Percentiles rank a stretch among this genome's conserved stretches.
Evolutionary conservation across 169 alveolate genomes (phyloP).

Genomic region (Plasmodium billcollinsi): DNA sequence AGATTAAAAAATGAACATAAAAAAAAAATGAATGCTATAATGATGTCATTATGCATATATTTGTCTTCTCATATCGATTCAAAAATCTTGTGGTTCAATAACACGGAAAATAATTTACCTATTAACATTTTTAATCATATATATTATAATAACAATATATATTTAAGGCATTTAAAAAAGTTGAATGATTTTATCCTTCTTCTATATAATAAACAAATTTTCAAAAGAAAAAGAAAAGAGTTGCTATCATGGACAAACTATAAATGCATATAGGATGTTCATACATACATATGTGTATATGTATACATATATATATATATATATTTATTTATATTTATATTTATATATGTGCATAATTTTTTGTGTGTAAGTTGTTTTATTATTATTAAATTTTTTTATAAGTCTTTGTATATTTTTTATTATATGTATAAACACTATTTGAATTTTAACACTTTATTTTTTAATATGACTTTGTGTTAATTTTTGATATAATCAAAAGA

Average conservation of each 20-base stretch:
- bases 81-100: not conserved
- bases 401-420: too few species aligned
- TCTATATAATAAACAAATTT: conserved; percentile 41
- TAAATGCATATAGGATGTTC: conserved; percentile 12
- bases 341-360: not conserved
- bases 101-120: not conserved
- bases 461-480: too few species aligned
- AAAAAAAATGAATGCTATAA: conserved; percentile 55
- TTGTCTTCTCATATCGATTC: conserved; percentile 48
- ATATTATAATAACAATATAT: conserved; percentile 57
- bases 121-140: conserved; percentile 61
- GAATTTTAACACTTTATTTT: too few species aligned
- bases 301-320: not conserved
- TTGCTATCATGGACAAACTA: conserved; percentile 72
- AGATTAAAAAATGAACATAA: conserved; percentile 63
- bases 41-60: conserved; percentile 21
- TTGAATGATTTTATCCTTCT: conserved; percentile 38
- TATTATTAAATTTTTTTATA: too few species aligned
- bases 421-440: too few species aligned
- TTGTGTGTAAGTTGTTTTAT: not conserved
- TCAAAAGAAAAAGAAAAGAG: conserved; percentile 70
- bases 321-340: not conserved
- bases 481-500: too few species aligned
- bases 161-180: conserved; percentile 48
- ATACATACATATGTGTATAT: not conserved